Evolutionary conservation across 2,329 filamentous ascomycete genomes (phyloP).

Genomic region (Drechslerella coelobrocha): DNA sequence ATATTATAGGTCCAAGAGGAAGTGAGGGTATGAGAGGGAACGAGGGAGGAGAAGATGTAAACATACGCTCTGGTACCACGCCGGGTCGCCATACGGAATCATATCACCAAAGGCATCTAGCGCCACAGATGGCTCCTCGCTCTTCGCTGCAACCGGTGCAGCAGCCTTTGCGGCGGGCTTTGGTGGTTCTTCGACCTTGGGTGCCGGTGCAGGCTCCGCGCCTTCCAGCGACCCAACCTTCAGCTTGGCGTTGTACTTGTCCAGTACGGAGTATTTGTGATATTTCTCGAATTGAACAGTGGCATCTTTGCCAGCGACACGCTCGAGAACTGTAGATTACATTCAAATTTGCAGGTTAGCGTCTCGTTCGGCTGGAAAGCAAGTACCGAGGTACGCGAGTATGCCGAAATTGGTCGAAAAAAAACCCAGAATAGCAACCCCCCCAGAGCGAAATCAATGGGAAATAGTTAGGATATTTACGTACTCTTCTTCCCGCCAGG

Average conservation of each 20-base stretch:
- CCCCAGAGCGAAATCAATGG: too few relatives aligned
- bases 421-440: too few relatives aligned
- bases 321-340: slow-evolving; percentile 62
- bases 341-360: slow-evolving; percentile 5
- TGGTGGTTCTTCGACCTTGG: slow-evolving; percentile 52
- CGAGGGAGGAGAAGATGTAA: slow-evolving; percentile 42
- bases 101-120: slow-evolving; percentile 83
- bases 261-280: slow-evolving; percentile 68
- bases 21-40: too few relatives aligned
- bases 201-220: slow-evolving; percentile 71
- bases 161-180: slow-evolving; percentile 62
- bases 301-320: slow-evolving; percentile 71
- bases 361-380: background rate
- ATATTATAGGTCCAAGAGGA: too few relatives aligned
- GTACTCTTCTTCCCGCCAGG: slow-evolving; percentile 78
- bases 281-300: slow-evolving; percentile 75
- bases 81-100: slow-evolving; percentile 89
- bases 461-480: slow-evolving; percentile 54
- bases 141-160: slow-evolving; percentile 57
- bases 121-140: slow-evolving; percentile 60
- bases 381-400: slow-evolving; percentile 18
- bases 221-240: slow-evolving; percentile 78
- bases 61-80: slow-evolving; percentile 91
- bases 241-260: slow-evolving; percentile 68
- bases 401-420: too few relatives aligned